Evolutionary conservation across 768 basidiomycete species (phyloP).

Genomic region (Galerina marginata): DNA sequence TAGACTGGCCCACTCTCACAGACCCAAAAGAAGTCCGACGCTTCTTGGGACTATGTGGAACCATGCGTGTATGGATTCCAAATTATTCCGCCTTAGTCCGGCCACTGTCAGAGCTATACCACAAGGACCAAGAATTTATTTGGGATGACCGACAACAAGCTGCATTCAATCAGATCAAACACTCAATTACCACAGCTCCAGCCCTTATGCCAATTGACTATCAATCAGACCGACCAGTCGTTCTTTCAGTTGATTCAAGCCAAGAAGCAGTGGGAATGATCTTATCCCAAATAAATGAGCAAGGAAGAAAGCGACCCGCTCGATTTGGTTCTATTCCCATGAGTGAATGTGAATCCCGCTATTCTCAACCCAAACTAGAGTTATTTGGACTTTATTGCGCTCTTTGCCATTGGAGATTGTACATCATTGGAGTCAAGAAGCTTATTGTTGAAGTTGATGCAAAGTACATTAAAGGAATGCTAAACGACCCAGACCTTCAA

Average conservation of each 20-base stretch:
- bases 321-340: slow-evolving; percentile 32
- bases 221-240: slow-evolving; percentile 7
- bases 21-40: slow-evolving; percentile 18
- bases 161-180: slow-evolving; percentile 15
- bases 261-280: slow-evolving; percentile 13
- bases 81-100: slow-evolving; percentile 20
- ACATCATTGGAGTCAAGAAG: slow-evolving; percentile 11
- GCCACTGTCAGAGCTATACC: slow-evolving; percentile 27
- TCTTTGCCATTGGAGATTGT: slow-evolving; percentile 19
- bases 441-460: slow-evolving; percentile 33
- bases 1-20: slow-evolving; percentile 23
- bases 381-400: slow-evolving; percentile 30
- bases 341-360: background rate
- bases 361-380: slow-evolving; percentile 37
- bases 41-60: slow-evolving; percentile 32
- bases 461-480: slow-evolving; percentile 38
- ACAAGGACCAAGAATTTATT: slow-evolving; percentile 27
- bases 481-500: slow-evolving; percentile 34
- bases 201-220: slow-evolving; percentile 20
- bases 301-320: slow-evolving; percentile 8
- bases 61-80: slow-evolving; percentile 31
- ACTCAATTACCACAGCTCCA: slow-evolving; percentile 3
- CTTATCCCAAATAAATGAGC: slow-evolving; percentile 3
- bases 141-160: slow-evolving; percentile 30
- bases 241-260: slow-evolving; percentile 20